A percentile compares a stretch with the other conserved stretches of the same genome.
These are phyloP conservation scores for Sugiyamaella valdiviana DNA, from an alignment of 805 yeast species.

Conservation along the genomic window DNA sequence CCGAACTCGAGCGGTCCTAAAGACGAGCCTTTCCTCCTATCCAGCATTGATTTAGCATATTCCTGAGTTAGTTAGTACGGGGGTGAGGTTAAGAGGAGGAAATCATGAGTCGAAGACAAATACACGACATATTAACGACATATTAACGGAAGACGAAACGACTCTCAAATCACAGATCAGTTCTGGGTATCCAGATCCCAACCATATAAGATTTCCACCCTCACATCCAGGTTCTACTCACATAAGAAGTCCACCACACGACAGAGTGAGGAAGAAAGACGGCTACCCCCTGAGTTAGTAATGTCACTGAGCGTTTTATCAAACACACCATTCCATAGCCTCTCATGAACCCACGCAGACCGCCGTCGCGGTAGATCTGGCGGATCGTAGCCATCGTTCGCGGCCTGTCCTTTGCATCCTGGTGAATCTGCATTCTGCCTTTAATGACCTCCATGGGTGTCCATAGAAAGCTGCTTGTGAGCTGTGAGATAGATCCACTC, in stretches of 20 bases:
- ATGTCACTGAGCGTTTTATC: not conserved
- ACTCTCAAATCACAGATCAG: too few relatives aligned
- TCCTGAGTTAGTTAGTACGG: not conserved
- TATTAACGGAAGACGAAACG: too few relatives aligned
- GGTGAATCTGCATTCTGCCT: slow-evolving; percentile 38
- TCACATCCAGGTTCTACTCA: not conserved
- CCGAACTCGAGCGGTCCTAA: slow-evolving; percentile 27
- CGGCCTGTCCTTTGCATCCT: slow-evolving; percentile 7
- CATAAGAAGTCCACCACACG: slow-evolving; percentile 38
- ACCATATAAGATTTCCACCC: too few relatives aligned
- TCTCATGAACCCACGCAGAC: slow-evolving; percentile 69
- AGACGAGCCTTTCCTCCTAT: not conserved
- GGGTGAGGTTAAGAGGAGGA: slow-evolving; percentile 9
- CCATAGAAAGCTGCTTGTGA: slow-evolving; percentile 36
- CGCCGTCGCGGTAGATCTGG: slow-evolving; percentile 52
- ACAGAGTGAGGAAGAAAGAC: slow-evolving; percentile 40
- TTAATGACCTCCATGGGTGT: slow-evolving; percentile 44
- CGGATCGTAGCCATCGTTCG: slow-evolving; percentile 1
- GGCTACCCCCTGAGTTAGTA: slow-evolving; percentile 28
- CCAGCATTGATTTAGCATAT: slow-evolving; percentile 4
- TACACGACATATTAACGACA: too few relatives aligned
- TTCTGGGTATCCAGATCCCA: too few relatives aligned
- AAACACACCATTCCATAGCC: slow-evolving; percentile 45
- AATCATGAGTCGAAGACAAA: too few relatives aligned
- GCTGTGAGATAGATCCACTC: slow-evolving; percentile 37